These are phyloP conservation scores for Diutina mesorugosa DNA, from an alignment of 1,139 yeast species.

Conservation along the genomic window DNA sequence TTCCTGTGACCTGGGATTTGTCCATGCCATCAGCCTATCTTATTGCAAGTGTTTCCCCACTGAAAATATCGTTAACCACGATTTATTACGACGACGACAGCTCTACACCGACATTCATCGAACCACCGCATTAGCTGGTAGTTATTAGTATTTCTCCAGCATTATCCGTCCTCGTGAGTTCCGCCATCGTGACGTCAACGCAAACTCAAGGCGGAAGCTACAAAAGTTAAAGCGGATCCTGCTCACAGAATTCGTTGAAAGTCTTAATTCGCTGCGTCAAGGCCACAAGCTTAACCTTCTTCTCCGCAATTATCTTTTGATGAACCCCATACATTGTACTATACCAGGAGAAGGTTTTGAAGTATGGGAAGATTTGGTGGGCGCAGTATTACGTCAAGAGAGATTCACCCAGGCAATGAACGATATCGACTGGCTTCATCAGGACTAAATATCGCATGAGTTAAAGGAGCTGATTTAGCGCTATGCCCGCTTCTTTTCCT, in stretches of 20 bases:
- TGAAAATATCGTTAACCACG: slow-evolving; percentile 8
- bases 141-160: slow-evolving; percentile 7
- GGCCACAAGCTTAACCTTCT: not conserved
- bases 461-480: slow-evolving; percentile 12
- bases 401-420: slow-evolving; percentile 19
- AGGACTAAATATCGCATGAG: slow-evolving; percentile 11
- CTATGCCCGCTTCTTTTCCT: slow-evolving; percentile 14
- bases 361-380: slow-evolving; percentile 18
- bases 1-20: slow-evolving; percentile 12
- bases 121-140: slow-evolving; percentile 7
- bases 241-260: not conserved
- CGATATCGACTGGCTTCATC: slow-evolving; percentile 16
- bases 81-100: slow-evolving; percentile 11
- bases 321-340: slow-evolving; percentile 13
- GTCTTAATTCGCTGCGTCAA: not conserved
- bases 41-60: slow-evolving; percentile 5
- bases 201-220: no score
- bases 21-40: not conserved
- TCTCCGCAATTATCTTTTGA: slow-evolving; percentile 9
- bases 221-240: not conserved
- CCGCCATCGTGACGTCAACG: not conserved
- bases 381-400: slow-evolving; percentile 19
- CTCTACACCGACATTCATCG: slow-evolving; percentile 11
- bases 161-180: not conserved
- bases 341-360: slow-evolving; percentile 7